phyloP scores from a whole-genome alignment of 192 early-diverging fungal species.

The Coemansia sp. region DNA sequence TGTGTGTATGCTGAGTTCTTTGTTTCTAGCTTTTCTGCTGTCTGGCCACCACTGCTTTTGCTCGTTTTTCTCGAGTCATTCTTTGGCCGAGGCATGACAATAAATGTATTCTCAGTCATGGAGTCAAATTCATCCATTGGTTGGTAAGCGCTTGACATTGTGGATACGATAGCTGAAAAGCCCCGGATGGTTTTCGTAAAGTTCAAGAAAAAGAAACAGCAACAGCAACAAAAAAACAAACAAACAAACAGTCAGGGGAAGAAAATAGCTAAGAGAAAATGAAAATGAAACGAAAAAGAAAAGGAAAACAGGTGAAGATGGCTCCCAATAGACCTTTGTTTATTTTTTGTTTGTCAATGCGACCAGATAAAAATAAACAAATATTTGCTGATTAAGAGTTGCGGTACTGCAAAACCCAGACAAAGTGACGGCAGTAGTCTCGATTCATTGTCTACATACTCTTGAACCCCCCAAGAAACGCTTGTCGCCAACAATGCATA shows the following conservation, averaged over 20 bases:
- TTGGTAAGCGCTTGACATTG: slow-evolving; percentile 41
- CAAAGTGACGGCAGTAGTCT: too few species aligned
- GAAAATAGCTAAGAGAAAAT: neutral
- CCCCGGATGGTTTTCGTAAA: too few species aligned
- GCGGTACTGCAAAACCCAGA: too few species aligned
- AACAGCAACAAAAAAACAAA: slow-evolving; percentile 8
- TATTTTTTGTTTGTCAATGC: neutral
- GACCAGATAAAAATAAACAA: too few species aligned
- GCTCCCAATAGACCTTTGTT: neutral
- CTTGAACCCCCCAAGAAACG: neutral
- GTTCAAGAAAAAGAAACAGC: neutral
- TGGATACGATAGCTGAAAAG: neutral
- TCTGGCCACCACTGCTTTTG: slow-evolving; percentile 2
- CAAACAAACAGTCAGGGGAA: too few species aligned
- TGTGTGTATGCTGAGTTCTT: slow-evolving; percentile 59
- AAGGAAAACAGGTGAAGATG: neutral
- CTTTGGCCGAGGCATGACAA: slow-evolving; percentile 33
- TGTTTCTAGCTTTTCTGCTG: slow-evolving; percentile 2
- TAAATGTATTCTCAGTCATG: slow-evolving; percentile 56
- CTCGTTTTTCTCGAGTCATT: slow-evolving; percentile 1
- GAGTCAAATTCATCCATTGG: slow-evolving; percentile 52
- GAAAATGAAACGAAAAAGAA: neutral
- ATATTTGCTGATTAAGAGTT: too few species aligned
- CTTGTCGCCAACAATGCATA: neutral
- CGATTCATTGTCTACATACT: neutral